Percentiles rank a stretch among this genome's conserved stretches.
These are phyloP conservation scores for Chaetomium sp. DNA, from an alignment of 2,329 filamentous ascomycete species.

Conservation along the genomic window DNA sequence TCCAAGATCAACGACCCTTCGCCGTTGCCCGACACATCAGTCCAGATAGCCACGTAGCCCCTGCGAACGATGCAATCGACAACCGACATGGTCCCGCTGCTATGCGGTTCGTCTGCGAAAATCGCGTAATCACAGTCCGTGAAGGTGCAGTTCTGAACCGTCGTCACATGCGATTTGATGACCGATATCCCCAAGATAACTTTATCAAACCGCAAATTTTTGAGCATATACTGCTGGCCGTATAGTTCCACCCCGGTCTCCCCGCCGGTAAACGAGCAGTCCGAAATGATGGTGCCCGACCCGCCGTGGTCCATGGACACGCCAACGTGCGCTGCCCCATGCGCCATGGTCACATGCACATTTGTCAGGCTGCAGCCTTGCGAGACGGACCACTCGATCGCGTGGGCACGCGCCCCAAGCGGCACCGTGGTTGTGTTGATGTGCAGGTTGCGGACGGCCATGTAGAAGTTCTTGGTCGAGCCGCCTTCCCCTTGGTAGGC, in stretches of 20 bases:
- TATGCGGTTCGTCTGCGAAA: constrained; percentile 24
- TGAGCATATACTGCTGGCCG: constrained; percentile 32
- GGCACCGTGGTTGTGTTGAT: constrained; percentile 26
- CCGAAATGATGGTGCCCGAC: constrained; percentile 28
- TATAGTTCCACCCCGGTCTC: constrained; percentile 27
- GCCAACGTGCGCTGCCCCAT: constrained; percentile 30
- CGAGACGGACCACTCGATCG: constrained; percentile 29
- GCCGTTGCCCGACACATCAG: constrained; percentile 22
- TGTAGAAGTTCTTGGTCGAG: constrained; percentile 31
- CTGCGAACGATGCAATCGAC: constrained; percentile 28
- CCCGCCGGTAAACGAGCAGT: constrained; percentile 29
- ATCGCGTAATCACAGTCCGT: constrained; percentile 27
- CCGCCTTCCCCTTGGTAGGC: constrained; percentile 23
- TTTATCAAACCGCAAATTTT: constrained; percentile 28
- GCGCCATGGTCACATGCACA: constrained; percentile 31
- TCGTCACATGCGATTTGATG: constrained; percentile 24
- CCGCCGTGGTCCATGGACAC: constrained; percentile 32
- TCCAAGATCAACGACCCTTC: constrained; percentile 28
- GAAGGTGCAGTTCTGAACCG: constrained; percentile 26
- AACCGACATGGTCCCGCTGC: constrained; percentile 25
- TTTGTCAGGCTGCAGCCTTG: constrained; percentile 28
- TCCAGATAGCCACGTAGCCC: constrained; percentile 25
- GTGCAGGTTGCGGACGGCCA: constrained; percentile 28
- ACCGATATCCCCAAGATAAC: constrained; percentile 28
- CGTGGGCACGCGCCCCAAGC: constrained; percentile 17